Percentiles rank a stretch among this genome's conserved stretches.
Conservation (phyloP, 306 rosid species). For the Rosa multiflora region DNA sequence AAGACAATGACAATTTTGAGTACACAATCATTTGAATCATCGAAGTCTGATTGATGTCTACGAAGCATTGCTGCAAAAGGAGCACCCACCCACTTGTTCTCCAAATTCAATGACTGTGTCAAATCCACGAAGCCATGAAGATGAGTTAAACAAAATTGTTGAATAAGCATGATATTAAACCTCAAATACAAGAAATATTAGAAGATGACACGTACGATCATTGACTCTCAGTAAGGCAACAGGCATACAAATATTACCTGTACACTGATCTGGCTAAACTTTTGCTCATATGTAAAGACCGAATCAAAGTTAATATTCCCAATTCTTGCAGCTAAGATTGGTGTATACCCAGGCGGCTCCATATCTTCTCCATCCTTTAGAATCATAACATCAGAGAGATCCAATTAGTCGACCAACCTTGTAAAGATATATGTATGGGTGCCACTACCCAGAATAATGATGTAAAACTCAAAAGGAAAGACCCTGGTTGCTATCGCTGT, state of each 20-base stretch:
- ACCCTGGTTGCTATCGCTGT: constrained; percentile 10
- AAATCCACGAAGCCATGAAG: constrained; percentile 24
- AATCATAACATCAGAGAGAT: constrained; percentile 14
- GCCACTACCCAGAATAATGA: not conserved
- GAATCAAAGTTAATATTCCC: constrained; percentile 57
- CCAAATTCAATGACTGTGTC: constrained; percentile 70
- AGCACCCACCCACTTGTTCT: constrained; percentile 88
- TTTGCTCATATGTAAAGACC: constrained; percentile 57
- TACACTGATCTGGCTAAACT: constrained; percentile 56
- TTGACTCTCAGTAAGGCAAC: constrained; percentile 18
- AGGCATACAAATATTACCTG: constrained; percentile 53
- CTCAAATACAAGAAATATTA: constrained; percentile 3
- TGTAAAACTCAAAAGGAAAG: constrained; percentile 19
- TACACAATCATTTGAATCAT: constrained; percentile 52
- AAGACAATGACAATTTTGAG: constrained; percentile 63
- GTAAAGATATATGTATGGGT: constrained; percentile 11
- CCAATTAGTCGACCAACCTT: constrained; percentile 23
- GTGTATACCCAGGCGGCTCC: constrained; percentile 49
- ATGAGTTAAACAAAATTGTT: constrained; percentile 6
- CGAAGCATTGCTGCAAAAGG: constrained; percentile 98
- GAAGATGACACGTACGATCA: constrained; percentile 21
- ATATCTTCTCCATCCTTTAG: constrained; percentile 65
- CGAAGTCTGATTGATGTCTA: constrained; percentile 56
- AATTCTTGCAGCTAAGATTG: constrained; percentile 60
- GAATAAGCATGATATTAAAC: constrained; percentile 11